Evolutionary conservation across 2,329 filamentous ascomycete genomes (phyloP).

Genomic region (Stromatinia cepivora): DNA sequence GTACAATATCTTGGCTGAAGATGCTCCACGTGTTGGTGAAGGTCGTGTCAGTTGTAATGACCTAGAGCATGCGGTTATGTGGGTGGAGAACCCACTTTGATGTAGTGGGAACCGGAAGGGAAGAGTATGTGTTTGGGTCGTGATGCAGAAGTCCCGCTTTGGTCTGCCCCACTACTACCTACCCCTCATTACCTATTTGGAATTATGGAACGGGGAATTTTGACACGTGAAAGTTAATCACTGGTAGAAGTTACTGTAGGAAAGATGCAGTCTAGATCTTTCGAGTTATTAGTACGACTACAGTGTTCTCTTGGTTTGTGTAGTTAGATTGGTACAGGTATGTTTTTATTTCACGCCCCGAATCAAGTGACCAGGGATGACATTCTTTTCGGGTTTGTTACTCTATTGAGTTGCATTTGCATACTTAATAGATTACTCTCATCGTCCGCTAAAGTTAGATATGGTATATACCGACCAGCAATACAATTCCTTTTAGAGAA

Average conservation of each 20-base stretch:
- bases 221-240: conserved; percentile 7
- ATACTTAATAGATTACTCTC: neutral
- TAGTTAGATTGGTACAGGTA: neutral
- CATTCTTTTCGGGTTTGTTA: neutral
- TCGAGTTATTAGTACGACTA: neutral
- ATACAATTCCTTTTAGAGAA: neutral
- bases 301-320: neutral
- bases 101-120: neutral
- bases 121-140: neutral
- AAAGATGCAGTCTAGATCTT: neutral
- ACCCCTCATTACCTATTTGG: conserved; percentile 7
- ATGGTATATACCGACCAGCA: neutral
- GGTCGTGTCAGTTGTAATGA: neutral
- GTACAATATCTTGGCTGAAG: neutral
- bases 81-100: conserved; percentile 2
- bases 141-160: conserved; percentile 7
- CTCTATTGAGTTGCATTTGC: neutral
- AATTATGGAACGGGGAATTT: neutral
- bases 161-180: conserved; percentile 13
- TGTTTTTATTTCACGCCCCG: neutral
- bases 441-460: neutral
- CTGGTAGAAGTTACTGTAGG: neutral
- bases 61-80: neutral
- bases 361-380: neutral
- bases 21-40: conserved; percentile 7